These are phyloP conservation scores for Phlebiopsis flavidoalba DNA, from an alignment of 768 basidiomycete genomes.

Conservation along the genomic window DNA sequence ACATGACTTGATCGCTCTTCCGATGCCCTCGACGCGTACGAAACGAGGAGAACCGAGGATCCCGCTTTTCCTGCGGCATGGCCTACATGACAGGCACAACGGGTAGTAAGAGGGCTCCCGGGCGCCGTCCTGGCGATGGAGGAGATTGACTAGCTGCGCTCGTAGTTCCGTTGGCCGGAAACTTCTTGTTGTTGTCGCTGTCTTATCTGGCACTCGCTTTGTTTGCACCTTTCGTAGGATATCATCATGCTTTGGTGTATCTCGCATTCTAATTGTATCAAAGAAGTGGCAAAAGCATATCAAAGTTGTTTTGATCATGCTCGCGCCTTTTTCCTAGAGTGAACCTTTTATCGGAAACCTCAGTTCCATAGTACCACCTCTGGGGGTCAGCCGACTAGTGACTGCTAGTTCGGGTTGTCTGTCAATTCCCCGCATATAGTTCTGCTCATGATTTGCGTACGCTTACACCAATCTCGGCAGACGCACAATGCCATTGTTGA, in stretches of 20 bases:
- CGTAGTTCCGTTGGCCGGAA: background rate
- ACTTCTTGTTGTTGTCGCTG: background rate
- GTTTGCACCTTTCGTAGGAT: too few relatives aligned
- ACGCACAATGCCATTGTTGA: too few relatives aligned
- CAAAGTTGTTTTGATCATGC: too few relatives aligned
- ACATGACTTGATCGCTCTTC: conserved; percentile 97
- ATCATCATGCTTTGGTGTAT: too few relatives aligned
- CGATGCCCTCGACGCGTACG: conserved; percentile 89
- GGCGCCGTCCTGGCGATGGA: conserved; percentile 91
- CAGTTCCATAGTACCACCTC: background rate
- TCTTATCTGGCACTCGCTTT: too few relatives aligned
- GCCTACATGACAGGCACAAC: conserved; percentile 35
- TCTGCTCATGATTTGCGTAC: too few relatives aligned
- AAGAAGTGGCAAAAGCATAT: too few relatives aligned
- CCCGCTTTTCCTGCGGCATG: conserved; percentile 41
- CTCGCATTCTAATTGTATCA: too few relatives aligned
- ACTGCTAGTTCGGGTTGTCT: background rate
- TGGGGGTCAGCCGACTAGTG: background rate
- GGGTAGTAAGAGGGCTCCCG: conserved; percentile 52
- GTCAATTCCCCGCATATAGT: too few relatives aligned
- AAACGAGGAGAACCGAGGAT: conserved; percentile 57
- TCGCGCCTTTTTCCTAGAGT: background rate
- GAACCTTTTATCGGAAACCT: background rate
- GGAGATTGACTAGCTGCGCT: conserved; percentile 73
- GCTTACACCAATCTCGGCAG: too few relatives aligned